Evolutionary conservation across 2,329 filamentous ascomycete species (phyloP).

Genomic region (Aspergillus sp.): DNA sequence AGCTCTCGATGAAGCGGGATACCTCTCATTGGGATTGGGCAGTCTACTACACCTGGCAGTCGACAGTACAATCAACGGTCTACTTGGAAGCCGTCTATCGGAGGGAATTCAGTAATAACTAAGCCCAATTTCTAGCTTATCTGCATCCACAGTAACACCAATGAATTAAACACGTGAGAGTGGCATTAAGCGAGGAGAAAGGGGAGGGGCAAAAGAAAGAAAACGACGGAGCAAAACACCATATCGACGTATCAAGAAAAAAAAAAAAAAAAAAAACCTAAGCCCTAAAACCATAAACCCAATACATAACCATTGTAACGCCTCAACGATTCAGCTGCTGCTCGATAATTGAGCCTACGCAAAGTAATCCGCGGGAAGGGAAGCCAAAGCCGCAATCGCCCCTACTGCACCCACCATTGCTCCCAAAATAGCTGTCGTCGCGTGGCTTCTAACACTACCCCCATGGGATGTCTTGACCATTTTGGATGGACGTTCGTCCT

Average conservation of each 20-base stretch:
- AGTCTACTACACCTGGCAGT: background rate
- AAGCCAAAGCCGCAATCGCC: slow-evolving; percentile 41
- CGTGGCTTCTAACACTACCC: slow-evolving; percentile 34
- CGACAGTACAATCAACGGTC: background rate
- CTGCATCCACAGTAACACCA: background rate
- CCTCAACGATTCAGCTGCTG: background rate
- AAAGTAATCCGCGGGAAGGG: slow-evolving; percentile 46
- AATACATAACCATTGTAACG: slow-evolving; percentile 4
- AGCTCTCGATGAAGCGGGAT: background rate
- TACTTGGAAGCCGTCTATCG: background rate
- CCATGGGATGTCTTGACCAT: slow-evolving; percentile 25
- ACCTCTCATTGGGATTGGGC: background rate
- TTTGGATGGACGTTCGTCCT: slow-evolving; percentile 28
- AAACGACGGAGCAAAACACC: background rate
- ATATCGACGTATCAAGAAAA: background rate
- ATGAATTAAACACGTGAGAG: background rate
- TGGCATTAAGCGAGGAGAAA: background rate
- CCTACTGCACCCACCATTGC: slow-evolving; percentile 44
- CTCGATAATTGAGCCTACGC: slow-evolving; percentile 19
- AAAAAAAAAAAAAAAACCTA: background rate
- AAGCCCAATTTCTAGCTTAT: slow-evolving; percentile 3
- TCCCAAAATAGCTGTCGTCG: slow-evolving; percentile 40
- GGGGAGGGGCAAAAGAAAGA: background rate
- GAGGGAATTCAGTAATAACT: background rate
- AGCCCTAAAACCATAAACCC: background rate